Evolutionary conservation across 805 yeast genomes (phyloP).

Genomic region (Ogataea nonfermentans): DNA sequence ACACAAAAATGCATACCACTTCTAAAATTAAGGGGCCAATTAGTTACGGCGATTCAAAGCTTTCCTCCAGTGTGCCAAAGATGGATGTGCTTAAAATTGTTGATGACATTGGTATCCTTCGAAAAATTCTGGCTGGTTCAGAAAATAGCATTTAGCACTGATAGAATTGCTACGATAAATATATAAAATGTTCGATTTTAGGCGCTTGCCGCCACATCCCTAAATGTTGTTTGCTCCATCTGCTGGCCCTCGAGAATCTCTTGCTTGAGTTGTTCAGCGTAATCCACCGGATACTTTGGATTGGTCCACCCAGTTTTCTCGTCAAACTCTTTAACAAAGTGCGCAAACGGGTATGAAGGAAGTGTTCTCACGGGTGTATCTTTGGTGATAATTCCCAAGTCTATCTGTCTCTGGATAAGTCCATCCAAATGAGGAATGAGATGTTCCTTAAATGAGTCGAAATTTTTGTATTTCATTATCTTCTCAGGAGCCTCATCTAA

Average conservation of each 20-base stretch:
- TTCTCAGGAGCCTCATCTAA: slow-evolving; percentile 65
- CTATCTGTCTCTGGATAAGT: slow-evolving; percentile 56
- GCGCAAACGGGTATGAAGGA: slow-evolving; percentile 65
- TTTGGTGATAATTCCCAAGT: slow-evolving; percentile 49
- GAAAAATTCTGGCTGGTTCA: slow-evolving; percentile 20
- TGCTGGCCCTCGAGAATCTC: slow-evolving; percentile 26
- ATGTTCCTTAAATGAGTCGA: slow-evolving; percentile 58
- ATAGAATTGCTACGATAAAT: slow-evolving; percentile 5
- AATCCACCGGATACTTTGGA: slow-evolving; percentile 28
- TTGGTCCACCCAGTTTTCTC: slow-evolving; percentile 44
- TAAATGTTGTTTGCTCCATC: slow-evolving; percentile 25
- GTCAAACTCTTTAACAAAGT: slow-evolving; percentile 40
- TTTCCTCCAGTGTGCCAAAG: slow-evolving; percentile 31
- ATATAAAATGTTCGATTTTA: slow-evolving; percentile 1
- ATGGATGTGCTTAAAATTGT: slow-evolving; percentile 28
- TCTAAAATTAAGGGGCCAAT: slow-evolving; percentile 12
- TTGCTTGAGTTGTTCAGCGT: slow-evolving; percentile 22
- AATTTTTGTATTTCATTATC: slow-evolving; percentile 63
- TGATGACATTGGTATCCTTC: slow-evolving; percentile 29
- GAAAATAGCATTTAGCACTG: slow-evolving; percentile 8
- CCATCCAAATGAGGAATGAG: slow-evolving; percentile 55
- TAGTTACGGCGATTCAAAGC: slow-evolving; percentile 27
- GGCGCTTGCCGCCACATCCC: slow-evolving; percentile 16
- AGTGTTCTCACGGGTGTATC: slow-evolving; percentile 59
- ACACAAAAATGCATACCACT: slow-evolving; percentile 9